Conservation (phyloP, 768 basidiomycete species). For the Leucosporidium creatinivorum region DNA sequence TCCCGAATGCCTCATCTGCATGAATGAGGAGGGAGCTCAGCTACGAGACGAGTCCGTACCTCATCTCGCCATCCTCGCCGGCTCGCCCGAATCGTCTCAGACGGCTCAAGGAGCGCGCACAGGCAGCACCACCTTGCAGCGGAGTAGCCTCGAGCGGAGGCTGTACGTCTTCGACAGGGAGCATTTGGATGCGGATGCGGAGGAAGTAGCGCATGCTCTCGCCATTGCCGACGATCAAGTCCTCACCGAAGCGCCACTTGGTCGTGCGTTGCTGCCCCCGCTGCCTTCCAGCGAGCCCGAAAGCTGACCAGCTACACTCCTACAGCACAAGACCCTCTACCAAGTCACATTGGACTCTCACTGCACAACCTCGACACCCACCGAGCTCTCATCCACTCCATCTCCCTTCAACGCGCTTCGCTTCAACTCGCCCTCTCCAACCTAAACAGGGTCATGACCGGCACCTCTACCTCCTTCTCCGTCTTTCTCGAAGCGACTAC, state of each 20-base stretch:
- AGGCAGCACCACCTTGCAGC: background rate
- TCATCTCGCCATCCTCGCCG: slow-evolving; percentile 16
- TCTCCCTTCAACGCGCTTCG: slow-evolving; percentile 27
- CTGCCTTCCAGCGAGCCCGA: background rate
- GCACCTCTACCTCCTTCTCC: slow-evolving; percentile 16
- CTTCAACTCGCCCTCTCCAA: slow-evolving; percentile 31
- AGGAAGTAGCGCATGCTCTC: slow-evolving; percentile 20
- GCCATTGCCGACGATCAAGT: slow-evolving; percentile 24
- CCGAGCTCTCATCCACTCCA: slow-evolving; percentile 27
- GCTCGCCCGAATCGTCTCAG: background rate
- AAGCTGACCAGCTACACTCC: background rate
- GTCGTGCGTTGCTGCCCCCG: slow-evolving; percentile 12
- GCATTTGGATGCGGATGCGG: slow-evolving; percentile 29
- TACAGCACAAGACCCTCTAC: slow-evolving; percentile 23
- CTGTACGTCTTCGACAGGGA: slow-evolving; percentile 33
- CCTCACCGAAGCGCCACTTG: slow-evolving; percentile 21
- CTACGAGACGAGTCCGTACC: slow-evolving; percentile 20
- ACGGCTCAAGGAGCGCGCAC: background rate
- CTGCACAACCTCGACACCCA: slow-evolving; percentile 26
- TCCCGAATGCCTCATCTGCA: slow-evolving; percentile 30
- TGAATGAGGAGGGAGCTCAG: slow-evolving; percentile 33
- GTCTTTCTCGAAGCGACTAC: slow-evolving; percentile 24
- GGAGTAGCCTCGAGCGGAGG: background rate
- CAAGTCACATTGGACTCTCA: slow-evolving; percentile 27
- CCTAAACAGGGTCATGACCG: slow-evolving; percentile 30